Conservation (phyloP, 2,329 filamentous ascomycete genomes). For the Diaporthe citriasiana region DNA sequence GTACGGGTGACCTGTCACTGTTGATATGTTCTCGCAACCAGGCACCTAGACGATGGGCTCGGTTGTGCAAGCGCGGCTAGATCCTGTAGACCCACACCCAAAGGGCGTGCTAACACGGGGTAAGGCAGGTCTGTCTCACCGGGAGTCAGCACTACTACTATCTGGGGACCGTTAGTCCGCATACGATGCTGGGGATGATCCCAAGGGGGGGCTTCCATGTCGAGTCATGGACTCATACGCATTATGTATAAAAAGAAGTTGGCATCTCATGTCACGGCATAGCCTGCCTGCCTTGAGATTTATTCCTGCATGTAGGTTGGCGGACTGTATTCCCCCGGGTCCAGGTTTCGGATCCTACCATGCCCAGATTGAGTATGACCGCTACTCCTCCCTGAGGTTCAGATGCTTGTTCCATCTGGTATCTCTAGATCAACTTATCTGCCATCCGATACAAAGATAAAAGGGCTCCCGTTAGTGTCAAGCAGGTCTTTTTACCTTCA, state of each 20-base stretch:
- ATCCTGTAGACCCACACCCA: neutral
- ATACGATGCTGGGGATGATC: neutral
- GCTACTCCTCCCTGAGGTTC: neutral
- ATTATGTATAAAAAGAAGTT: neutral
- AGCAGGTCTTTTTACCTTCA: neutral
- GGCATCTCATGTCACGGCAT: neutral
- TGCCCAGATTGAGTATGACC: neutral
- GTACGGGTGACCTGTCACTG: neutral
- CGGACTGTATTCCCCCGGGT: neutral
- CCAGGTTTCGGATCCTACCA: neutral
- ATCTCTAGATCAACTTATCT: neutral
- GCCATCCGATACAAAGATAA: neutral
- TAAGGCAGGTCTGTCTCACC: neutral
- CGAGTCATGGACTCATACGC: neutral
- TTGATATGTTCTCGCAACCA: neutral
- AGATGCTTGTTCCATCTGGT: neutral
- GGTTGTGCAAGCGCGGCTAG: conserved; percentile 6
- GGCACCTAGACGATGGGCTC: neutral
- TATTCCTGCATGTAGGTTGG: neutral
- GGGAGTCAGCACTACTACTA: conserved; percentile 24
- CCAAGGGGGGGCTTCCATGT: neutral
- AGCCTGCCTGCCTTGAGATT: no score
- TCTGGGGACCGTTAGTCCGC: neutral
- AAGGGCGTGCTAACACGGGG: conserved; percentile 8
- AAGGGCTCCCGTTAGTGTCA: no score